These are phyloP conservation scores for Penicillium polonicum DNA, from an alignment of 2,329 filamentous ascomycete species.

Conservation along the genomic window DNA sequence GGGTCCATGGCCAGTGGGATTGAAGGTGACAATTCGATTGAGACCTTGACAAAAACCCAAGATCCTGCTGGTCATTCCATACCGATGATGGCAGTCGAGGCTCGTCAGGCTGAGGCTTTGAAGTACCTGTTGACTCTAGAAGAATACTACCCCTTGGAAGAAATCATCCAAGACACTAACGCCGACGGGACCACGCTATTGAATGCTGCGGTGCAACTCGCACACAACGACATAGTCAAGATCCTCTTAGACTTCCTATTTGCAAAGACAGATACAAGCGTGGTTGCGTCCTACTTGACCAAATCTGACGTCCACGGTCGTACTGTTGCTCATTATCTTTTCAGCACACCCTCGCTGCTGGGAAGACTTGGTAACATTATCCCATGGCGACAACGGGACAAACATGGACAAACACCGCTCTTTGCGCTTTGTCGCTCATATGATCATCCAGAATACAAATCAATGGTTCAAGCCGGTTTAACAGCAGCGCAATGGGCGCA, in stretches of 20 bases:
- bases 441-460: slow-evolving; percentile 80
- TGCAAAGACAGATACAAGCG: slow-evolving; percentile 53
- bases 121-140: slow-evolving; percentile 75
- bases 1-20: slow-evolving; percentile 70
- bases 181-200: slow-evolving; percentile 86
- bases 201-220: slow-evolving; percentile 85
- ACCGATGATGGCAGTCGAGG: slow-evolving; percentile 79
- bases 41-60: slow-evolving; percentile 58
- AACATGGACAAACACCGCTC: slow-evolving; percentile 95
- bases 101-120: slow-evolving; percentile 68
- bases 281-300: slow-evolving; percentile 67
- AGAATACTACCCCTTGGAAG: slow-evolving; percentile 69
- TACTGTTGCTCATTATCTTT: slow-evolving; percentile 92
- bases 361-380: slow-evolving; percentile 71
- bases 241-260: slow-evolving; percentile 71
- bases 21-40: slow-evolving; percentile 83
- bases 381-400: slow-evolving; percentile 87
- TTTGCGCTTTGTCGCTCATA: slow-evolving; percentile 95
- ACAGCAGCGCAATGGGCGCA: slow-evolving; percentile 72
- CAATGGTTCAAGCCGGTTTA: slow-evolving; percentile 83
- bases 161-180: slow-evolving; percentile 79
- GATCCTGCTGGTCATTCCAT: slow-evolving; percentile 75
- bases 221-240: slow-evolving; percentile 71
- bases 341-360: slow-evolving; percentile 83
- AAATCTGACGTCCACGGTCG: slow-evolving; percentile 80